Evolutionary conservation across 257 asterid genomes (phyloP).

Genomic region (Primulina huaijiensis): DNA sequence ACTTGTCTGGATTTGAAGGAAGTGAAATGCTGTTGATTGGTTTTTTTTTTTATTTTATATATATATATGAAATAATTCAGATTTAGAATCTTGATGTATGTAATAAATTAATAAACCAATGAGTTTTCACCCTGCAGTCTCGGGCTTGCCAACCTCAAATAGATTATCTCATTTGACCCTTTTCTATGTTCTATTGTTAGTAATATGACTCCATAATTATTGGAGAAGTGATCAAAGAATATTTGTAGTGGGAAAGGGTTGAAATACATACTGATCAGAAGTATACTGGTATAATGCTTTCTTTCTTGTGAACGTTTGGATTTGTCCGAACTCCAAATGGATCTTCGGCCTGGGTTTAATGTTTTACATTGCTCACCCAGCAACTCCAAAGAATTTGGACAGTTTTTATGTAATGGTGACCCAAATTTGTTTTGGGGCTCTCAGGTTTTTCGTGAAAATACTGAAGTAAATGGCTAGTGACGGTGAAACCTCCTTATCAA

Average conservation of each 20-base stretch:
- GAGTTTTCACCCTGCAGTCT: neutral
- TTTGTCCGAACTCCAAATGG: neutral
- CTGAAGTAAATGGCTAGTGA: constrained; percentile 31
- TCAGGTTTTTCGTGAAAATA: neutral
- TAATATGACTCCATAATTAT: neutral
- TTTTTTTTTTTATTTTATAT: too few species aligned
- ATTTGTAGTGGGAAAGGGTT: too few species aligned
- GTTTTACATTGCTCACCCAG: neutral
- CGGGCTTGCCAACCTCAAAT: neutral
- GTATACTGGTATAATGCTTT: neutral
- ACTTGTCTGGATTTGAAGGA: neutral
- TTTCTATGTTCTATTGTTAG: neutral
- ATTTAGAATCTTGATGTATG: neutral
- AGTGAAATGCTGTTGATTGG: neutral
- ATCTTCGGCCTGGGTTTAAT: neutral
- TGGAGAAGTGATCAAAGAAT: neutral
- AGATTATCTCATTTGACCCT: neutral
- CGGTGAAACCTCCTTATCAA: constrained; percentile 29
- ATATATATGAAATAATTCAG: neutral
- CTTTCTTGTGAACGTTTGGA: neutral
- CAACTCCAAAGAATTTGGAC: neutral
- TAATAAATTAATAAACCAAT: too few species aligned
- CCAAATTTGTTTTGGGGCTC: neutral
- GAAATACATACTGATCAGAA: too few species aligned
- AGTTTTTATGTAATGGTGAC: neutral